Evolutionary conservation across 805 yeast species (phyloP).

Genomic region (Wickerhamiella brachini): DNA sequence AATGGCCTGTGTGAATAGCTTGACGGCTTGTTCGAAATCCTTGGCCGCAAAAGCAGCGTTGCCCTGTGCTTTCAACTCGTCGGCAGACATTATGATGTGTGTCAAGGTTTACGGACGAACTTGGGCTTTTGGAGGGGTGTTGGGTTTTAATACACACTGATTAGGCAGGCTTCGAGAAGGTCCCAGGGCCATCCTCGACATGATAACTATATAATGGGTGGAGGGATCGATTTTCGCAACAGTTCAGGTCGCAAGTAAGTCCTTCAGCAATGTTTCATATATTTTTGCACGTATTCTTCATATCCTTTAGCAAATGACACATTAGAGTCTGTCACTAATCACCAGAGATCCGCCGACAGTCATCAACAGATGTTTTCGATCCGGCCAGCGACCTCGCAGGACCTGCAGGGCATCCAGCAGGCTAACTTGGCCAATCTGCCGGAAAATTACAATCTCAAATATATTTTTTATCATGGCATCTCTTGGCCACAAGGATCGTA

Average conservation of each 20-base stretch:
- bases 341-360: background rate
- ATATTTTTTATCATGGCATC: constrained; percentile 82
- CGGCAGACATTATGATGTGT: constrained; percentile 12
- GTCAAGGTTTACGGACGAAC: background rate
- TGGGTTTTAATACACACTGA: background rate
- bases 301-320: too few species aligned
- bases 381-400: constrained; percentile 74
- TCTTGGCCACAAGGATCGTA: constrained; percentile 98
- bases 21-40: constrained; percentile 69
- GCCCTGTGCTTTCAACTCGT: constrained; percentile 62
- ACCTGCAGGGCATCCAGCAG: constrained; percentile 90
- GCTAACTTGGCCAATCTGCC: constrained; percentile 86
- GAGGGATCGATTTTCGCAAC: too few species aligned
- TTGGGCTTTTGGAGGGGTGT: background rate
- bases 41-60: constrained; percentile 85
- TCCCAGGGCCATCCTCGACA: background rate
- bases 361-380: constrained; percentile 41
- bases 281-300: too few species aligned
- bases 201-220: too few species aligned
- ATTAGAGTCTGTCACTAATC: too few species aligned
- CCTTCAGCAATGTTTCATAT: too few species aligned
- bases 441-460: constrained; percentile 84
- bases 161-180: background rate
- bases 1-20: constrained; percentile 72
- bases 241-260: too few species aligned